Base-by-base conservation (phyloP, 2,329 filamentous ascomycete species). In the Cryphonectria japonica region DNA sequence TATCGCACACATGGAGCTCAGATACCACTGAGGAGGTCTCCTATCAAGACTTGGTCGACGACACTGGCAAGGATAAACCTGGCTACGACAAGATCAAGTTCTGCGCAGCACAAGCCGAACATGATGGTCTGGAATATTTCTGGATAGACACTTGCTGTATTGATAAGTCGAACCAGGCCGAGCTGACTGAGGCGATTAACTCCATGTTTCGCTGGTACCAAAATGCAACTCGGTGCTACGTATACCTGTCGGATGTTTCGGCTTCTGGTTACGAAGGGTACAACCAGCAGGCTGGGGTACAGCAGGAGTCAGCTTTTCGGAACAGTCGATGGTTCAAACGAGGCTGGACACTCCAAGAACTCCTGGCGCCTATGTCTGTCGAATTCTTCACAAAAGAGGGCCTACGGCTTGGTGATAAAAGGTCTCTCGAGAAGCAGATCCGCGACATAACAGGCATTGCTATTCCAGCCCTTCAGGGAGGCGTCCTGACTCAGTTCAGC, bases 1-100 rank as follows among this genome's bases (percentile, higher is more conserved):
- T 78, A 75, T 66, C 77, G 75, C 66, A 79, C 77, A 54, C 77
- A 74, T 72, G 78, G 78, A 71, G 71, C 0, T 19, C 29, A 13
- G 73, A 72, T 11, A 29, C 39, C 22, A 2, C 54, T 29, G 64
- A 71, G 3, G 74, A 75, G 43, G 71, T 74, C 8, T 66, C 72
- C 1, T 74, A 70, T 66, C 43, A 71, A 3, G 75, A 76, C 22
- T 7, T 75, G 1, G 52, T 61, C 7, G 37, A 69, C 5, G 69
- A 69, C 26, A 69, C 62, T 0, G 54, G 46, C 1, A 41, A 67
- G 7, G 39, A 46, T 1, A 74, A 69, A 60, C 26, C 22, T 43
- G 67, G 67, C 60, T 69, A 69, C 34, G 16, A 63, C 7, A 69
- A 69, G 26, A 69, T 69, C 61, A 64, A 39, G 37, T 69, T 69